These are phyloP conservation scores for Paecilomyces sp. DNA, from an alignment of 2,329 filamentous ascomycete species.

Conservation along the genomic window DNA sequence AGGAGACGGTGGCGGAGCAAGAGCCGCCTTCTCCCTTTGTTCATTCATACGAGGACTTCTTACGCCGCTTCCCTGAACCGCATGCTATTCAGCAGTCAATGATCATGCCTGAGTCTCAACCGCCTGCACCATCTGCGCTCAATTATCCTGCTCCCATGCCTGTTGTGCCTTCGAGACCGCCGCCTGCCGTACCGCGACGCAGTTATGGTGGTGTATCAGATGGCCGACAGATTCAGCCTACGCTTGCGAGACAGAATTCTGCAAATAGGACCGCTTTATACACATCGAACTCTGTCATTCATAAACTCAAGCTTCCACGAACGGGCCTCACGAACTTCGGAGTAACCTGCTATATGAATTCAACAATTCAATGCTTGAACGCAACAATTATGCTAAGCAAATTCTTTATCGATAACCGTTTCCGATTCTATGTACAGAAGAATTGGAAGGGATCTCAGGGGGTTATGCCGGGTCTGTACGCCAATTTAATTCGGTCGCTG, in stretches of 20 bases:
- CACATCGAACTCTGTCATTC: constrained; percentile 33
- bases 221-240: constrained; percentile 40
- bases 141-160: constrained; percentile 45
- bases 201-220: constrained; percentile 79
- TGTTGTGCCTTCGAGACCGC: constrained; percentile 55
- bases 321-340: constrained; percentile 75
- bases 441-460: constrained; percentile 62
- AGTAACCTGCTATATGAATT: constrained; percentile 87
- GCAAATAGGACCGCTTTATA: constrained; percentile 38
- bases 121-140: constrained; percentile 21
- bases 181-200: constrained; percentile 58
- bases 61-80: constrained; percentile 71
- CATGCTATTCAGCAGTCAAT: constrained; percentile 53
- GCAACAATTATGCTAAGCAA: constrained; percentile 58
- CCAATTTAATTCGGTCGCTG: constrained; percentile 53
- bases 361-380: constrained; percentile 76
- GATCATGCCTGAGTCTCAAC: constrained; percentile 34
- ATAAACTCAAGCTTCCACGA: constrained; percentile 47
- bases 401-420: constrained; percentile 60
- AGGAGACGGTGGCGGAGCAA: constrained; percentile 36
- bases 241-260: constrained; percentile 38
- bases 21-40: constrained; percentile 50
- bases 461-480: constrained; percentile 55
- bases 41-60: constrained; percentile 73
- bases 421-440: constrained; percentile 51